phyloP scores from a whole-genome alignment of 805 yeast species.

The Starmerella powellii region DNA sequence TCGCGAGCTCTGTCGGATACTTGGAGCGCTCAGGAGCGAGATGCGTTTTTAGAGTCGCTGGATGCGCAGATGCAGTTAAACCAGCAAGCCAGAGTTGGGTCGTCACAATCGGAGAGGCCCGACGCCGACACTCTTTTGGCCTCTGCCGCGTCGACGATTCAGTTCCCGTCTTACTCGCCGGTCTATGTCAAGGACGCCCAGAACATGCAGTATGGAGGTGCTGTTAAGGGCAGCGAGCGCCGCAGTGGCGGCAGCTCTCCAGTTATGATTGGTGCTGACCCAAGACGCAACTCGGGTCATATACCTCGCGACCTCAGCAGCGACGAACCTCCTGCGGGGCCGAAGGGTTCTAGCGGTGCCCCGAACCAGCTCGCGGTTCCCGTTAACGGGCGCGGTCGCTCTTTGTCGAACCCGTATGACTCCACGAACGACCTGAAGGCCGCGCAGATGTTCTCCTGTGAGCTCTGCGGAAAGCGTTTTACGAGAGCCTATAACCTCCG shows the following conservation, averaged over 20 bases:
- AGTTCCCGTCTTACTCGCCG: too few species aligned
- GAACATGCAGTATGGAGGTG: too few species aligned
- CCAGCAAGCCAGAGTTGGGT: too few species aligned
- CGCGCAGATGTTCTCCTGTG: constrained; percentile 65
- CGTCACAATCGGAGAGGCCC: neutral
- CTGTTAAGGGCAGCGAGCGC: too few species aligned
- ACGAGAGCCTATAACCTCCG: constrained; percentile 89
- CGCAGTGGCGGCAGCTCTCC: too few species aligned
- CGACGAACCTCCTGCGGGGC: too few species aligned
- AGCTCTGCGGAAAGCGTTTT: constrained; percentile 71
- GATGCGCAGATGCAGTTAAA: constrained; percentile 7
- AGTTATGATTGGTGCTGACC: too few species aligned
- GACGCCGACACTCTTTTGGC: neutral
- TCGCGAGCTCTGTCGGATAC: constrained; percentile 18
- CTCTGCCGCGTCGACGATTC: neutral
- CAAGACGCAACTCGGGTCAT: too few species aligned
- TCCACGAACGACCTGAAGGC: constrained; percentile 50
- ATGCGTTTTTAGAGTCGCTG: constrained; percentile 13
- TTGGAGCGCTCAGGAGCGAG: constrained; percentile 13
- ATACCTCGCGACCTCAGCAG: too few species aligned
- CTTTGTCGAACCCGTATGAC: constrained; percentile 37
- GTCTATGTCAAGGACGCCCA: too few species aligned
- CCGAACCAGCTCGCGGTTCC: constrained; percentile 11
- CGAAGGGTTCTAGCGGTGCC: too few species aligned
- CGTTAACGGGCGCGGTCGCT: constrained; percentile 11